A percentile compares a stretch with the other conserved stretches of the same genome.
Conservation (phyloP, 768 basidiomycete species). For the Pholiota microspora region DNA sequence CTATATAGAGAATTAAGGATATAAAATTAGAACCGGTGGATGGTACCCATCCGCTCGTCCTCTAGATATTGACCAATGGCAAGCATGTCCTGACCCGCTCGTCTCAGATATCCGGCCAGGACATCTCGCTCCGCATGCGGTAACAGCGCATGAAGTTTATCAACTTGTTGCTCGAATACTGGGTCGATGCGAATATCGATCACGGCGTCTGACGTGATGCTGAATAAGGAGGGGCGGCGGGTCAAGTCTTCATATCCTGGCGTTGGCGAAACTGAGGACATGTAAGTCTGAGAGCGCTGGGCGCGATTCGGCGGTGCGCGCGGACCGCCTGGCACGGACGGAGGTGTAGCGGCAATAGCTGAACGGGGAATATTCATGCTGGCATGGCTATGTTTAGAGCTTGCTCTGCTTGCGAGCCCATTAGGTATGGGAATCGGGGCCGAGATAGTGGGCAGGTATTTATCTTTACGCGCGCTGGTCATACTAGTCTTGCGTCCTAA, state of each 20-base stretch:
- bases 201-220: conserved; percentile 27
- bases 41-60: conserved; percentile 74
- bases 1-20: conserved; percentile 2
- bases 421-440: conserved; percentile 19
- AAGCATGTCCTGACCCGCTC: conserved; percentile 75
- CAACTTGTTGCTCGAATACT: conserved; percentile 66
- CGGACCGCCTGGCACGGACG: conserved; percentile 71
- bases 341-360: conserved; percentile 35
- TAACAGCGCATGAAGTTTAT: conserved; percentile 66
- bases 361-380: conserved; percentile 25
- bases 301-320: conserved; percentile 64
- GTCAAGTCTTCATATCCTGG: conserved; percentile 29
- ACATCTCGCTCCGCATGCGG: conserved; percentile 70
- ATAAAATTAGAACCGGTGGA: conserved; percentile 31
- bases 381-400: conserved; percentile 10
- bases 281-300: conserved; percentile 67
- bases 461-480: conserved; percentile 25
- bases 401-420: conserved; percentile 6
- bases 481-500: conserved; percentile 70
- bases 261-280: conserved; percentile 31
- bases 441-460: conserved; percentile 19
- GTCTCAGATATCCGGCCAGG: conserved; percentile 68
- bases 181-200: conserved; percentile 39
- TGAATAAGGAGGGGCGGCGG: conserved; percentile 38
- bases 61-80: conserved; percentile 88